phyloP scores from a whole-genome alignment of 2,329 filamentous ascomycete species.

The Fusarium dimerum region DNA sequence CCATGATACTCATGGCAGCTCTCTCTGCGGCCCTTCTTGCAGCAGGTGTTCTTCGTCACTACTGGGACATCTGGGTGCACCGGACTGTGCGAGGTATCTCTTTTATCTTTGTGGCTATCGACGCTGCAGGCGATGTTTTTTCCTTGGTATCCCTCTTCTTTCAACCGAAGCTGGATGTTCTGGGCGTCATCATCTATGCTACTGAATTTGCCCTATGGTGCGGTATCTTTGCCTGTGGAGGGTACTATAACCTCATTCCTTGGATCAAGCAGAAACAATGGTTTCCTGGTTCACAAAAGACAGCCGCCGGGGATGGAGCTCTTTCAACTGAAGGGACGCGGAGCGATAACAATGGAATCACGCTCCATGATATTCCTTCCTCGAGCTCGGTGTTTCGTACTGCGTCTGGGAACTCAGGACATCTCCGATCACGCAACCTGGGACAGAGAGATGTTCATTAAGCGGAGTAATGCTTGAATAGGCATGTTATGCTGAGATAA shows the following conservation, averaged over 20 bases:
- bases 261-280: conserved; percentile 36
- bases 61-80: conserved; percentile 68
- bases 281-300: conserved; percentile 2
- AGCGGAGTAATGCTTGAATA: neutral
- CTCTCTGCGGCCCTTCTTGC: conserved; percentile 64
- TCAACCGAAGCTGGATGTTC: conserved; percentile 56
- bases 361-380: conserved; percentile 53
- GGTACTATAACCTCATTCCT: conserved; percentile 63
- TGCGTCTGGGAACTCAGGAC: conserved; percentile 21
- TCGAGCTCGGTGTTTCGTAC: conserved; percentile 67
- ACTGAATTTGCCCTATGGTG: conserved; percentile 67
- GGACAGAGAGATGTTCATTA: neutral
- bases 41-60: conserved; percentile 67
- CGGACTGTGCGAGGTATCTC: conserved; percentile 70
- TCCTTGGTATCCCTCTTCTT: conserved; percentile 67
- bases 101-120: conserved; percentile 70
- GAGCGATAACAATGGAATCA: conserved; percentile 23
- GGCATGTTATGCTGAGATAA: neutral
- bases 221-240: conserved; percentile 65
- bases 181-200: conserved; percentile 68
- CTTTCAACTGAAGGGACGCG: neutral
- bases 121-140: conserved; percentile 68
- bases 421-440: conserved; percentile 9
- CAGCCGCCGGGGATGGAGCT: neutral
- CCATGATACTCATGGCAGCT: conserved; percentile 65